Conservation (phyloP, 768 basidiomycete species). For the Phlebiopsis gigantea region DNA sequence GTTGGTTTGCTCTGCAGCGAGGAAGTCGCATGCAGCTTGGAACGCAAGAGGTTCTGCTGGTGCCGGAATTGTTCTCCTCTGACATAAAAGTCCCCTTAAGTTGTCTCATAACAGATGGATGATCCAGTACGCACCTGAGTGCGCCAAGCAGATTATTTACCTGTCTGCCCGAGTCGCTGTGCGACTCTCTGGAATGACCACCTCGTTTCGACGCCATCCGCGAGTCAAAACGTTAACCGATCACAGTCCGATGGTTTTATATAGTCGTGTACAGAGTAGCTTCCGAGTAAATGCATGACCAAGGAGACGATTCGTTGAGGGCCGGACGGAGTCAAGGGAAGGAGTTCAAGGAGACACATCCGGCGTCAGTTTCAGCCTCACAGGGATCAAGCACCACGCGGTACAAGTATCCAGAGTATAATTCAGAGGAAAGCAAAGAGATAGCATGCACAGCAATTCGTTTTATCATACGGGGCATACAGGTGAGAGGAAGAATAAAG, state of each 20-base stretch:
- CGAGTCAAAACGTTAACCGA: neutral
- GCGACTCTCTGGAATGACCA: neutral
- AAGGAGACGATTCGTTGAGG: neutral
- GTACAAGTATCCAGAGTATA: neutral
- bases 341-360: neutral
- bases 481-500: conserved; percentile 14
- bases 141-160: conserved; percentile 49
- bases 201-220: neutral
- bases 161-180: conserved; percentile 13
- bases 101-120: neutral
- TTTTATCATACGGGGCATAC: conserved; percentile 26
- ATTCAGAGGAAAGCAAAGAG: conserved; percentile 1
- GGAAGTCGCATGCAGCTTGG: conserved; percentile 7
- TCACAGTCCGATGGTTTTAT: neutral
- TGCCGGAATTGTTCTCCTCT: conserved; percentile 75
- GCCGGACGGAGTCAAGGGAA: neutral
- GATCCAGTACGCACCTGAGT: conserved; percentile 36
- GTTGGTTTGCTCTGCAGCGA: conserved; percentile 36
- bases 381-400: neutral
- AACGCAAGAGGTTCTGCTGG: conserved; percentile 44
- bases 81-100: neutral
- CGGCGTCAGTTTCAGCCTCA: neutral
- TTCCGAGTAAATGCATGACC: neutral
- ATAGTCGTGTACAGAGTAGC: neutral
- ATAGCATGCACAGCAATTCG: conserved; percentile 16